Base-by-base conservation (phyloP, 208 protist genomes). In the Crithidia acanthocephali region DNA sequence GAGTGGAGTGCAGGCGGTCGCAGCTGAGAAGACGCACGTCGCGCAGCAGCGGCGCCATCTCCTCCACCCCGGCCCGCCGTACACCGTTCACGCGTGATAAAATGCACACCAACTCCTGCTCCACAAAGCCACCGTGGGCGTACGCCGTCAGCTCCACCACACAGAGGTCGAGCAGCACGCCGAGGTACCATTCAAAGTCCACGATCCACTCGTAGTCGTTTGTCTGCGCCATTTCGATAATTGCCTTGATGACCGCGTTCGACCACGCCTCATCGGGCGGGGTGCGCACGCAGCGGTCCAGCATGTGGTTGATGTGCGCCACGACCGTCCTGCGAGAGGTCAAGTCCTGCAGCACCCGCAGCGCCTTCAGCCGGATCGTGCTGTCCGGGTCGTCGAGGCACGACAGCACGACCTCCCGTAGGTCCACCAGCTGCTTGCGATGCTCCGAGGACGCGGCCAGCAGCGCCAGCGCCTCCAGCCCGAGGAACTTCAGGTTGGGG, bases 401-500 rank as follows among this genome's bases (percentile, higher is more conserved):
- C 9, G 74, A 57, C 47, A 99, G 56, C 51, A 99, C 90, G 5
- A 91, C 70, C n/a, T 98, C 93, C 2, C 93, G 84, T 63, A 98
- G 91, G 50, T 98, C 94, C 2, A 68, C 56, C 0, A 99, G 85
- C 16, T 97, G 83, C 72, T 98, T 98, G 23, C 97, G 95, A 74
- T 98, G 88, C 25, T 88, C 84, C 64, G 89, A 53, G 67, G 71
- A 56, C 18, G 44, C 10, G 62, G 98, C 94, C 33, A 99, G 85
- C 22, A 96, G 95, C 48, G 84, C 83, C 40, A 99, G 78, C 16
- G 91, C 98, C 28, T 98, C 76, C 13, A 99, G 81, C 35, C 98
- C 99, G 25, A 99, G 85, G 76, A 98, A 99, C 77, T 99, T 99
- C n/a, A 99, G 78, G 73, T 99, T 99, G 50, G 98, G 97, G 79